phyloP scores from a whole-genome alignment of 805 yeast genomes.

The Wickerhamiella brachini region DNA sequence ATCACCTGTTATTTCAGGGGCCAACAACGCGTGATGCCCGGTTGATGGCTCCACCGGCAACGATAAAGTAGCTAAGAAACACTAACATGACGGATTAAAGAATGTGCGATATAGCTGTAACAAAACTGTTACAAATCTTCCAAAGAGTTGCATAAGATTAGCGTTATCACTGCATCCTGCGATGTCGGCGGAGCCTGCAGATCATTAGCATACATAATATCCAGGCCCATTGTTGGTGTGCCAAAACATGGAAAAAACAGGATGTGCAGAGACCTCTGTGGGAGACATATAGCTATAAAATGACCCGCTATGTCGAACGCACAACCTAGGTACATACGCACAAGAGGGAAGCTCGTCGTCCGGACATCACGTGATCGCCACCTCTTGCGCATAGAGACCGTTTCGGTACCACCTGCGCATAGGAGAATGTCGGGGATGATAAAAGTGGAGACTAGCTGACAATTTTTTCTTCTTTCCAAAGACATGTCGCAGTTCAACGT shows the following conservation, averaged over 20 bases:
- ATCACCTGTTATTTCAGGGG: not conserved
- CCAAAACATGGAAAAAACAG: too few species aligned
- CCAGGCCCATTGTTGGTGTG: too few species aligned
- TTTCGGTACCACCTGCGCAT: not conserved
- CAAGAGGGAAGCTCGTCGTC: not conserved
- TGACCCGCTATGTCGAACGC: too few species aligned
- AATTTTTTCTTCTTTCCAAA: not conserved
- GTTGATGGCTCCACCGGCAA: not conserved
- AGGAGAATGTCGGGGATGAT: not conserved
- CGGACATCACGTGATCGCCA: slow-evolving; percentile 4
- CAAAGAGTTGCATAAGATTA: too few species aligned
- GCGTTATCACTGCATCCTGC: not conserved
- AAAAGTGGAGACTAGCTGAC: not conserved
- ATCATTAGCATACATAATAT: not conserved
- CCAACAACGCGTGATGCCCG: not conserved
- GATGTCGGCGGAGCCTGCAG: not conserved
- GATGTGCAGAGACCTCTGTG: too few species aligned
- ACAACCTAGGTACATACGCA: too few species aligned
- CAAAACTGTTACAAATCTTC: too few species aligned
- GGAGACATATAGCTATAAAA: too few species aligned
- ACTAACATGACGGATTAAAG: too few species aligned
- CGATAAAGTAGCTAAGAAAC: too few species aligned
- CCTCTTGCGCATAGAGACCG: slow-evolving; percentile 9
- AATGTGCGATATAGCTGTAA: too few species aligned
- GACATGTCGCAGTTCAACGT: slow-evolving; percentile 18